Evolutionary conservation across 371 early-diverging fungal genomes (phyloP).

Genomic region (Mucor piriformis): DNA sequence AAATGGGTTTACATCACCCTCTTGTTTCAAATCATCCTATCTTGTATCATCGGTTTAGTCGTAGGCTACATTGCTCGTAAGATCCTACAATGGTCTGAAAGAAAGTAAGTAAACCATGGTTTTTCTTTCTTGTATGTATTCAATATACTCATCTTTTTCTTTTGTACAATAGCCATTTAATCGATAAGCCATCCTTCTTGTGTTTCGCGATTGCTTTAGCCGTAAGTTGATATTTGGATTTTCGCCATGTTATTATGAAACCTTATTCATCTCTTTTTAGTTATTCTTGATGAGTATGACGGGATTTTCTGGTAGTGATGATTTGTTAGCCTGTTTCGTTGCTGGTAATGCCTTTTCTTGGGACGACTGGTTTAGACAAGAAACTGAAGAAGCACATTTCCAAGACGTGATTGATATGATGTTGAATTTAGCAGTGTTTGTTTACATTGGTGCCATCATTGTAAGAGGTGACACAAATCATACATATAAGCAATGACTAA

Average conservation of each 20-base stretch:
- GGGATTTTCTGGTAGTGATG: constrained; percentile 82
- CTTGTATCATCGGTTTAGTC: constrained; percentile 76
- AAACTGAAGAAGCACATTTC: constrained; percentile 84
- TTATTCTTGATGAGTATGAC: constrained; percentile 81
- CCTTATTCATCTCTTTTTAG: constrained; percentile 17
- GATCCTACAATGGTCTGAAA: constrained; percentile 75
- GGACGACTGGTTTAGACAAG: constrained; percentile 90
- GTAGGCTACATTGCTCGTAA: constrained; percentile 81
- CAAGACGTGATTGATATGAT: constrained; percentile 93
- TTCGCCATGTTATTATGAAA: not conserved
- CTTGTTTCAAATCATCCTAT: constrained; percentile 78
- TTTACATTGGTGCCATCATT: constrained; percentile 89
- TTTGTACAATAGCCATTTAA: constrained; percentile 57
- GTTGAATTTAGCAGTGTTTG: constrained; percentile 88
- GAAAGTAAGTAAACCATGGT: constrained; percentile 41
- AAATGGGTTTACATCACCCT: constrained; percentile 80
- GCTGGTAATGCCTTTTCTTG: constrained; percentile 90
- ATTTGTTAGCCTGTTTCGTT: constrained; percentile 88
- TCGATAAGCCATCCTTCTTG: constrained; percentile 93
- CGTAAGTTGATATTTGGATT: constrained; percentile 44
- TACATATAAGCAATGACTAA: too few relatives aligned
- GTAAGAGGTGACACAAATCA: too few relatives aligned
- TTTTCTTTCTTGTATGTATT: not conserved
- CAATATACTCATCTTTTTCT: not conserved
- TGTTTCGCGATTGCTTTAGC: constrained; percentile 90